Base-by-base conservation (phyloP, 768 basidiomycete species). In the Leccinellum luteum region DNA sequence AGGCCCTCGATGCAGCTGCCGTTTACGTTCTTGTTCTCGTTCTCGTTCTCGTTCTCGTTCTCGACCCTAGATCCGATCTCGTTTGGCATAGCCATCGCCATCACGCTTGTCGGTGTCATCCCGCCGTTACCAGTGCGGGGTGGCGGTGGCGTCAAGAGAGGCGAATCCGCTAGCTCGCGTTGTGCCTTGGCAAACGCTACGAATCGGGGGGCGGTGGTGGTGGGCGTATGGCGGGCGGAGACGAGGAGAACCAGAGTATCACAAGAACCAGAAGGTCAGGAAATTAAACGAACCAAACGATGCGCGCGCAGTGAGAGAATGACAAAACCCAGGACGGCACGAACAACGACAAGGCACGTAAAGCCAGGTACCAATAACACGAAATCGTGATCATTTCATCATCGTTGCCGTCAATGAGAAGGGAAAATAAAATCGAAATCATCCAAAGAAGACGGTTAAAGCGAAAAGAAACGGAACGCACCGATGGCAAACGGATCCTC, bases 111-210 rank as follows among this genome's bases (percentile, higher is more conserved):
- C 4, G 4, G 1, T 41, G 38, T 17, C n/a, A n/a, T n/a, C 9
- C n/a, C n/a, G 1, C n/a, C 38, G n/a, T 41, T 41, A 41, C 38
- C 38, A 4, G 38, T 5, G 27, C 38, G n/a, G 21, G 50, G 3
- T 23, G 55, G 53, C n/a, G 56, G 56, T 0, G 50, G 28, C 17
- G 35, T 47, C 50, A 52, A 47, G 6, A 60, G 49, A 9, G 63
- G 55, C 0, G 48, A 28, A 7, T 57, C 56, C 1, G 10, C 31
- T 2, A 51, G 48, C 13, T 59, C 59, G 0, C 45, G 47, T 6
- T 59, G 66, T 1, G 60, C 68, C 15, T 60, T 48, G 7, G 70
- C 49, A 28, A 72, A 70, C 3, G 69, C 69, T 70, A 21, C 5
- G 17, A 1, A 21, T 0, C 17, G 10, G 7, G 15, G 23, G n/a